Conservation (phyloP, 495 filamentous ascomycete species). For the Aspergillus steynii region DNA sequence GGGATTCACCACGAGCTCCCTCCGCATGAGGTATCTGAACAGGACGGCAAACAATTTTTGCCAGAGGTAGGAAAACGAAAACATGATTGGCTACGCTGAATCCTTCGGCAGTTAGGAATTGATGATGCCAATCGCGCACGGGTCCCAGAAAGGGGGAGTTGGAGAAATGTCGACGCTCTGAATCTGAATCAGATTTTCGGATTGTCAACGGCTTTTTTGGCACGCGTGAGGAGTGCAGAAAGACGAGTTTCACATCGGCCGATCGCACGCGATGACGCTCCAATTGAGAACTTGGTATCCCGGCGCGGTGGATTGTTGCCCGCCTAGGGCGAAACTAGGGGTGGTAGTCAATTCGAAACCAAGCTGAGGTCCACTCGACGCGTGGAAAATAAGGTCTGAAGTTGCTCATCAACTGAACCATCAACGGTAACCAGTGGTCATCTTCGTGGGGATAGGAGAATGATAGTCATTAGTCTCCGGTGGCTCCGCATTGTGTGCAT, state of each 20-base stretch:
- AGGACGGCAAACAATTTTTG: constrained; percentile 28
- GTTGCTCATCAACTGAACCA: background rate
- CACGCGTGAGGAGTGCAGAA: background rate
- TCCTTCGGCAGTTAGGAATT: background rate
- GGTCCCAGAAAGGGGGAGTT: background rate
- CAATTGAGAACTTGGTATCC: too few relatives aligned
- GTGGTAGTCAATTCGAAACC: background rate
- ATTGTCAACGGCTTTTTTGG: background rate
- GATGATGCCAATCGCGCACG: background rate
- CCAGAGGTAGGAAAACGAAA: constrained; percentile 24
- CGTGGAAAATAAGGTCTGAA: background rate
- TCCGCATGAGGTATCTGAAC: constrained; percentile 17
- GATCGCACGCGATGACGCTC: background rate
- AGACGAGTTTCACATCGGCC: background rate
- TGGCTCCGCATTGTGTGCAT: too few relatives aligned
- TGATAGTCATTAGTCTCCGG: too few relatives aligned
- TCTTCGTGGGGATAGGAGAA: too few relatives aligned
- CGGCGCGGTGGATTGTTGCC: background rate
- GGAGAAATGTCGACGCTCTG: background rate
- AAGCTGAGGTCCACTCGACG: background rate
- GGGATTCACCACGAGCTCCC: constrained; percentile 21
- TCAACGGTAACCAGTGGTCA: too few relatives aligned
- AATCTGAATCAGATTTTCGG: background rate
- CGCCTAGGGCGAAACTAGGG: background rate
- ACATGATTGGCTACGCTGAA: constrained; percentile 16